Conservation (phyloP, 2,329 filamentous ascomycete genomes). For the Talaromyces sp. region DNA sequence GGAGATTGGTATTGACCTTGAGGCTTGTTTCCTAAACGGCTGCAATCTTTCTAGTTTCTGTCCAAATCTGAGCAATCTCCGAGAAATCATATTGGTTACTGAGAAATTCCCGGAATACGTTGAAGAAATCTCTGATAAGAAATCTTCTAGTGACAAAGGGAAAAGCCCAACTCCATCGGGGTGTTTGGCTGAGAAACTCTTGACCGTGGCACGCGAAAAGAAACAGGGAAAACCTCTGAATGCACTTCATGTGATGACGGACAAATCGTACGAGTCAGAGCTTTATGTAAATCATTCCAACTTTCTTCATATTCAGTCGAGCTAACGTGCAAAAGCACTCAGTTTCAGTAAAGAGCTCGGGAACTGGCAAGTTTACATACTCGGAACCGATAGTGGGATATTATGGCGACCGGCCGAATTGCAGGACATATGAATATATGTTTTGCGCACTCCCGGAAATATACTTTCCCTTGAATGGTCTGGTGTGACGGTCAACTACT, state of each 20-base stretch:
- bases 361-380: not conserved
- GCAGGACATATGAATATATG: not conserved
- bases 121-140: too few species aligned
- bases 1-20: not conserved
- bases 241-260: not conserved
- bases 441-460: not conserved
- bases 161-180: too few species aligned
- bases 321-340: not conserved
- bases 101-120: too few species aligned
- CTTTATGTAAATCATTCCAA: not conserved
- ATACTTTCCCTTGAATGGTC: not conserved
- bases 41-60: not conserved
- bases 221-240: not conserved
- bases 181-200: not conserved
- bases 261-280: too few species aligned
- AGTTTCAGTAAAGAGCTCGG: not conserved
- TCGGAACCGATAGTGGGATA: not conserved
- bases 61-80: not conserved
- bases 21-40: not conserved
- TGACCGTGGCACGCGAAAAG: not conserved
- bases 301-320: not conserved
- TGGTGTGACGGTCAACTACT: not conserved
- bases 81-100: not conserved
- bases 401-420: not conserved
- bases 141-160: too few species aligned